Evolutionary conservation across 202 grass and related monocot genomes (phyloP), one percentile per base, ranked within the genome.

Genomic region (Digitaria exilis): DNA sequence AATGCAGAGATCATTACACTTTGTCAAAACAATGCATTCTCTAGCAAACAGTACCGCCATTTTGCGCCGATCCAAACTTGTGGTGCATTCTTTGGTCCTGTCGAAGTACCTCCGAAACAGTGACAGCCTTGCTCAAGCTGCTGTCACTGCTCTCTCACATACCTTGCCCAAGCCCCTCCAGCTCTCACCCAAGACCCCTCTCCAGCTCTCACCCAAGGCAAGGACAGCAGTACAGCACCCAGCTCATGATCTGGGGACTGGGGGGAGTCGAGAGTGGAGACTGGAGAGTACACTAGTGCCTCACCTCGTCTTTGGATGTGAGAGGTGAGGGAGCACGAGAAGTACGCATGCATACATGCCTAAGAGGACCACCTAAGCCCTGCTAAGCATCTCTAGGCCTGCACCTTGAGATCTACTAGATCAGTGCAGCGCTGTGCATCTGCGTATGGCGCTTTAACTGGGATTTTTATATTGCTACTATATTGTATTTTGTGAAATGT

Each of bases 301-400:
- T 58, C 19, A 13, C 8, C 29, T 31, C n/a, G 21, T 7, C 32
- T 28, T 54, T 69, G 68, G 76, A 80, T 73, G 86, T 69, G 86
- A 88, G 75, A 68, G 59, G 68, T 80, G 70, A 75, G 75, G 70
- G 42, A 84, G 60, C 61, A 64, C 52, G n/a, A n/a, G n/a, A 82
- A 89, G 78, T 89, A 82, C 57, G 65, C 78, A 64, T 43, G 87
- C 82, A 51, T 37, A 70, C 72, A 65, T 82, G 66, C 78, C 34
- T 76, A 14, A 29, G 24, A 84, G 62, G 69, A 74, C 69, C 75
- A 88, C 44, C 62, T 77, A 77, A 77, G 5, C 42, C 43, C 65
- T 67, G 49, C 73, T 86, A 74, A 90, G 88, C 73, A 86, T 82
- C 83, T 74, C 79, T 79, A 79, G 79, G 88, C 79, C 88, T 89